A percentile compares a stretch with the other conserved stretches of the same genome.
Evolutionary conservation across 805 yeast species (phyloP).

Genomic region (Komagataella phaffii): DNA sequence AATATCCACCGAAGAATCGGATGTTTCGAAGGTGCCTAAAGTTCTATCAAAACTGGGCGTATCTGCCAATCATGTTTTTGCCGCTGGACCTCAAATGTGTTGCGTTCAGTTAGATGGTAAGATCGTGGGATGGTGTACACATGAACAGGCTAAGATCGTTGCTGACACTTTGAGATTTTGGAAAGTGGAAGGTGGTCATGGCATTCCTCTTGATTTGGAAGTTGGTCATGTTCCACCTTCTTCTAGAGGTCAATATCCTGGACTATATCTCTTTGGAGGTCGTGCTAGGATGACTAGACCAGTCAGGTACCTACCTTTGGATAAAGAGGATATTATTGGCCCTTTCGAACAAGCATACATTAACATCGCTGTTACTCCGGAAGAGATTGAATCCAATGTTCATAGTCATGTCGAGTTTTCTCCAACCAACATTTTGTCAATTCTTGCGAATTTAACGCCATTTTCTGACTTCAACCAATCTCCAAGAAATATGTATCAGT

Average conservation of each 20-base stretch:
- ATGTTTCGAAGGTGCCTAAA: slow-evolving; percentile 58
- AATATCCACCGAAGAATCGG: slow-evolving; percentile 65
- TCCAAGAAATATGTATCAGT: slow-evolving; percentile 98
- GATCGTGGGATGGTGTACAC: slow-evolving; percentile 89
- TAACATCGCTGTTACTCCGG: slow-evolving; percentile 91
- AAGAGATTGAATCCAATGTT: slow-evolving; percentile 66
- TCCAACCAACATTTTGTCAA: slow-evolving; percentile 90
- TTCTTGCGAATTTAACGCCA: slow-evolving; percentile 93
- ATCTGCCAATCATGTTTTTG: slow-evolving; percentile 61
- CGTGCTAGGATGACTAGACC: slow-evolving; percentile 94
- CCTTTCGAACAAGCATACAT: slow-evolving; percentile 97
- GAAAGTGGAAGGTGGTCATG: slow-evolving; percentile 74
- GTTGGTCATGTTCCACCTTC: slow-evolving; percentile 97
- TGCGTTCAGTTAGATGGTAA: slow-evolving; percentile 92
- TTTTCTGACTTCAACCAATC: slow-evolving; percentile 98
- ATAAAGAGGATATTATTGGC: slow-evolving; percentile 77
- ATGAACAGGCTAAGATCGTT: slow-evolving; percentile 71
- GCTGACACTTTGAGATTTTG: slow-evolving; percentile 86
- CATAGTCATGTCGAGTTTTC: slow-evolving; percentile 92
- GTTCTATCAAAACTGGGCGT: slow-evolving; percentile 67
- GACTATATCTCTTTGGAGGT: slow-evolving; percentile 83
- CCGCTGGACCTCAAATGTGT: slow-evolving; percentile 80
- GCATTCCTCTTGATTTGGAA: slow-evolving; percentile 79
- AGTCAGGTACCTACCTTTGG: slow-evolving; percentile 79
- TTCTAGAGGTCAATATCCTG: slow-evolving; percentile 92